These are phyloP conservation scores for Boletus fagicola DNA, from an alignment of 768 basidiomycete genomes.

Conservation along the genomic window DNA sequence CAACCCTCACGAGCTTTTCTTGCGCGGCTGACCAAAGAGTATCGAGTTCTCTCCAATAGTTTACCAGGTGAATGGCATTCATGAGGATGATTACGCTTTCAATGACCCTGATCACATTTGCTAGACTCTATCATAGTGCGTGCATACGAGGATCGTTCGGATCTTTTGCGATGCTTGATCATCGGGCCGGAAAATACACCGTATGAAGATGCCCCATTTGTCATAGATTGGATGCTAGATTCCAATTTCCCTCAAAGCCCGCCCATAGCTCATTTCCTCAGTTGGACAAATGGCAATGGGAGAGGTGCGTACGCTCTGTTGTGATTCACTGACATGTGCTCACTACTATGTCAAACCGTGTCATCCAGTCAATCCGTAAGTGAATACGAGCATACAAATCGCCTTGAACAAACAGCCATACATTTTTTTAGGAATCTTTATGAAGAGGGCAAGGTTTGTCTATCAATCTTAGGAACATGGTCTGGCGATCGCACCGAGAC, in stretches of 20 bases:
- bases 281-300: conserved; percentile 94
- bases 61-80: conserved; percentile 66
- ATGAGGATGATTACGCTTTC: not conserved
- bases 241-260: conserved; percentile 81
- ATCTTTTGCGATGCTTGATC: conserved; percentile 84
- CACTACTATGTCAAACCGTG: not conserved
- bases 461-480: conserved; percentile 93
- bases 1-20: conserved; percentile 75
- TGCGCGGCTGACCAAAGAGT: conserved; percentile 77
- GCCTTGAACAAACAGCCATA: not conserved
- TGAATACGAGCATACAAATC: conserved; percentile 7
- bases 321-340: not conserved
- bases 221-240: conserved; percentile 91
- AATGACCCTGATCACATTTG: conserved; percentile 7
- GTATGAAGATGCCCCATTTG: conserved; percentile 92
- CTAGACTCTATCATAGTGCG: conserved; percentile 85
- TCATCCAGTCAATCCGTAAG: conserved; percentile 68
- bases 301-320: conserved; percentile 37
- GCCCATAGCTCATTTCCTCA: conserved; percentile 85
- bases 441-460: conserved; percentile 92
- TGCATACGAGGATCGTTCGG: conserved; percentile 85
- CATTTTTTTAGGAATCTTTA: conserved; percentile 68
- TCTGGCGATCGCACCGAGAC: conserved; percentile 83
- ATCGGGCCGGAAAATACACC: conserved; percentile 93
- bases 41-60: conserved; percentile 72